A percentile compares a stretch with the other conserved stretches of the same genome.
Evolutionary conservation across 805 yeast genomes (phyloP).

Genomic region (Jamesozyma lodderae): DNA sequence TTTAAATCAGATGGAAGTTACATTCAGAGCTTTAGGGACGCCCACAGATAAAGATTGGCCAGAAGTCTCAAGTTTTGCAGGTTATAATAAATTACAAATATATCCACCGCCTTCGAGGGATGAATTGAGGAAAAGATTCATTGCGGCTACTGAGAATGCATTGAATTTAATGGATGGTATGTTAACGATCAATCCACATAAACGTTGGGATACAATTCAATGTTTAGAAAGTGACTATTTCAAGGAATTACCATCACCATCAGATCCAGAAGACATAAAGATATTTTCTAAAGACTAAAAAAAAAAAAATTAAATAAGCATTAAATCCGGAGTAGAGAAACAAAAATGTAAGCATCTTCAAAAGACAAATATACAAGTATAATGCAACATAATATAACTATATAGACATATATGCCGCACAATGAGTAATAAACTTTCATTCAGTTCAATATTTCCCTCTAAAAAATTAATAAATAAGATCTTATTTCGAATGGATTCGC

Average conservation of each 20-base stretch:
- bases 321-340: background rate
- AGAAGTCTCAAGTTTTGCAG: constrained; percentile 69
- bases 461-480: constrained; percentile 48
- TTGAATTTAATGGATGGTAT: constrained; percentile 63
- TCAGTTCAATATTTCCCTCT: constrained; percentile 47
- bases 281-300: background rate
- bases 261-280: constrained; percentile 39
- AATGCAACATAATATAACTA: background rate
- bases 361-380: background rate
- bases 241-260: constrained; percentile 64
- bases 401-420: background rate
- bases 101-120: constrained; percentile 78
- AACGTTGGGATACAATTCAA: constrained; percentile 53
- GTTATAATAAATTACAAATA: constrained; percentile 60
- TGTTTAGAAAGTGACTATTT: constrained; percentile 65
- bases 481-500: constrained; percentile 58
- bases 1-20: constrained; percentile 81
- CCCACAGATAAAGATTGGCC: constrained; percentile 94
- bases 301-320: background rate
- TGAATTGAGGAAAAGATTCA: constrained; percentile 73
- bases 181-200: constrained; percentile 71
- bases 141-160: constrained; percentile 85
- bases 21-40: constrained; percentile 91
- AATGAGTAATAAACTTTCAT: constrained; percentile 26
- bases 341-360: background rate